Conservation (phyloP, 1,284 basidiomycete species). For the Laetiporus sulphureus region DNA sequence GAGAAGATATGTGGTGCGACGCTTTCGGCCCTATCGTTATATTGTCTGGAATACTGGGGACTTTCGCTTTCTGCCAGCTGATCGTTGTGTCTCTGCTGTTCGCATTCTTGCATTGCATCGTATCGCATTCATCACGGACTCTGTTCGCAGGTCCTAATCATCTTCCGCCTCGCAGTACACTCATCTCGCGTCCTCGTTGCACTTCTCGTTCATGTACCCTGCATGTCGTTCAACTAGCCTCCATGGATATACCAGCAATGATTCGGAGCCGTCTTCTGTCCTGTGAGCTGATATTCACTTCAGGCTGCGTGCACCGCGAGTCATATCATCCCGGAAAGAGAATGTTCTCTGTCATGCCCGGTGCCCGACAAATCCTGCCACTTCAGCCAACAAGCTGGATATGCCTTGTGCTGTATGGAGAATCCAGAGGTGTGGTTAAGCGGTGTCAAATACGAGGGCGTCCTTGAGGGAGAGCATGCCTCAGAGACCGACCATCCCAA, state of each 20-base stretch:
- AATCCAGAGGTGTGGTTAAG: no score
- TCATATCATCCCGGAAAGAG: no score
- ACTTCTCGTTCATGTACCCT: conserved; percentile 4
- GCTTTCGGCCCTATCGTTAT: conserved; percentile 6
- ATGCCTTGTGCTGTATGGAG: no score
- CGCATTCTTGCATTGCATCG: conserved; percentile 2
- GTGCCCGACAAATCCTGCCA: no score
- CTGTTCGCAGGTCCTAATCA: conserved; percentile 18
- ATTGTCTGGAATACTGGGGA: conserved; percentile 4
- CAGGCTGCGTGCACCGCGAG: no score
- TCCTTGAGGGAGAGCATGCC: no score
- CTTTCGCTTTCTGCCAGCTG: conserved; percentile 6
- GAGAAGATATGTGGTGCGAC: not conserved
- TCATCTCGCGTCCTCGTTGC: conserved; percentile 6
- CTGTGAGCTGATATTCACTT: no score
- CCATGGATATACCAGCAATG: no score
- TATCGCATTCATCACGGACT: conserved; percentile 12
- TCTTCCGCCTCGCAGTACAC: conserved; percentile 14
- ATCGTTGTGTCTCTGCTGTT: conserved; percentile 9
- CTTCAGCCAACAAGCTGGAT: not conserved
- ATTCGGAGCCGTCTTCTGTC: no score
- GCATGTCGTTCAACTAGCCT: no score
- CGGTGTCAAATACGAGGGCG: no score
- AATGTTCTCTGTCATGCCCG: no score
- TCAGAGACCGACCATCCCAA: conserved; percentile 11